Percentiles rank a stretch among this genome's conserved stretches.
phyloP scores from a whole-genome alignment of 345 rosid genomes.

The Physaria fendleri region DNA sequence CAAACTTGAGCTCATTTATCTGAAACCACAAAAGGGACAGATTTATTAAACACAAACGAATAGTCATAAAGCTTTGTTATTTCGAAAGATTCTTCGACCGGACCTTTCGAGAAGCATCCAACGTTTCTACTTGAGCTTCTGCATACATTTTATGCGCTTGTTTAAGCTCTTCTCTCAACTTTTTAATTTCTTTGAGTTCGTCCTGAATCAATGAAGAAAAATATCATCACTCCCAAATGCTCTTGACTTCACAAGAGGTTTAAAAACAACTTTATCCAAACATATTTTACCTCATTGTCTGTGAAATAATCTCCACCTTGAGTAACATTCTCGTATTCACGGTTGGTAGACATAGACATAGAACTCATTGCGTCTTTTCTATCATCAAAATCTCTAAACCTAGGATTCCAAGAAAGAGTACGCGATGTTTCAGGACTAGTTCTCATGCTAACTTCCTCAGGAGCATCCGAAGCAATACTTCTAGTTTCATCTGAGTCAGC shows the following conservation, averaged over 20 bases:
- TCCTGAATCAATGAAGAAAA: constrained; percentile 31
- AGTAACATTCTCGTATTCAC: constrained; percentile 26
- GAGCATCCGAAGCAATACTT: constrained; percentile 6
- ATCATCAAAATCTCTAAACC: constrained; percentile 29
- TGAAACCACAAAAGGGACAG: background rate
- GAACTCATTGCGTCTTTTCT: constrained; percentile 30
- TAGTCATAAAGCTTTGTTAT: background rate
- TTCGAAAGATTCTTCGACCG: background rate
- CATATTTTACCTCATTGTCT: constrained; percentile 41
- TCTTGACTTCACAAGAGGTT: background rate
- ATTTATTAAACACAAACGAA: background rate
- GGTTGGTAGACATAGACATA: constrained; percentile 27
- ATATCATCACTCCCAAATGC: background rate
- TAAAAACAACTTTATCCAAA: background rate
- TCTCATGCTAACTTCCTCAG: constrained; percentile 17
- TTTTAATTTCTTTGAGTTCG: constrained; percentile 32
- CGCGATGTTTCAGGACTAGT: constrained; percentile 9
- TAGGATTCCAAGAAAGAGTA: constrained; percentile 7
- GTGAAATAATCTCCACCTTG: constrained; percentile 32
- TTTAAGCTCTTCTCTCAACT: constrained; percentile 76
- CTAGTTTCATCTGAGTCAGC: constrained; percentile 8
- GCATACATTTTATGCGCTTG: constrained; percentile 67
- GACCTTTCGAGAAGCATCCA: constrained; percentile 78
- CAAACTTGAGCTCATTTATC: constrained; percentile 35
- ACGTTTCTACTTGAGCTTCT: constrained; percentile 58